Evolutionary conservation across 139 green algal species (phyloP).

Genomic region (Chloropicon primus): DNA sequence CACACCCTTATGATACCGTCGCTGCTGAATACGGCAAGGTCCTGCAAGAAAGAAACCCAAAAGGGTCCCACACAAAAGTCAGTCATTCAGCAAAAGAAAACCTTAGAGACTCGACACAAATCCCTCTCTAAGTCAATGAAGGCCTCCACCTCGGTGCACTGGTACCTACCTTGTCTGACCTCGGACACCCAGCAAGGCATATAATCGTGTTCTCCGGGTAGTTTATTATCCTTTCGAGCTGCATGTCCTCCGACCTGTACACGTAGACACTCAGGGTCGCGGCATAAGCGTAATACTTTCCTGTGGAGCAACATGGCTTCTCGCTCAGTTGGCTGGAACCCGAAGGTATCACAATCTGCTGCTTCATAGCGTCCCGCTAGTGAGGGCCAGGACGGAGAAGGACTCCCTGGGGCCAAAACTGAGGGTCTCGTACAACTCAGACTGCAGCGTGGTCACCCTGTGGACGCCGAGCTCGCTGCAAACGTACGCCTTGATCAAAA

Average conservation of each 20-base stretch:
- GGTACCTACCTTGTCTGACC: neutral
- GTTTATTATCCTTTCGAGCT: neutral
- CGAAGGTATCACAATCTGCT: neutral
- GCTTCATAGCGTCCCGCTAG: neutral
- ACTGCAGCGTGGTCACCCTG: neutral
- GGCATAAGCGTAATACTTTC: neutral
- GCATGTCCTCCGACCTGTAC: neutral
- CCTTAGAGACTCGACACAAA: too few species aligned
- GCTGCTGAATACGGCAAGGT: neutral
- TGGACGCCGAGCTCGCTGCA: neutral
- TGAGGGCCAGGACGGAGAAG: neutral
- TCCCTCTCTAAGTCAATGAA: too few species aligned
- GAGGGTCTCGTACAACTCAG: neutral
- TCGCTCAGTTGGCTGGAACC: neutral
- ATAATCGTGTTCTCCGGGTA: neutral
- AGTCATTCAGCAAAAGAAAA: too few species aligned
- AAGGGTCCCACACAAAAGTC: too few species aligned
- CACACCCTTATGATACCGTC: neutral
- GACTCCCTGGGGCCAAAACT: neutral
- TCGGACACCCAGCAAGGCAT: neutral
- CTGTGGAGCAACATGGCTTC: neutral
- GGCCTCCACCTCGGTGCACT: too few species aligned
- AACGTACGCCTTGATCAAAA: too few species aligned
- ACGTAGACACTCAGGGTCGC: neutral
- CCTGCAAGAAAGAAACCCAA: too few species aligned